Conservation (phyloP, 495 filamentous ascomycete genomes). For the Penicillium lividum region DNA sequence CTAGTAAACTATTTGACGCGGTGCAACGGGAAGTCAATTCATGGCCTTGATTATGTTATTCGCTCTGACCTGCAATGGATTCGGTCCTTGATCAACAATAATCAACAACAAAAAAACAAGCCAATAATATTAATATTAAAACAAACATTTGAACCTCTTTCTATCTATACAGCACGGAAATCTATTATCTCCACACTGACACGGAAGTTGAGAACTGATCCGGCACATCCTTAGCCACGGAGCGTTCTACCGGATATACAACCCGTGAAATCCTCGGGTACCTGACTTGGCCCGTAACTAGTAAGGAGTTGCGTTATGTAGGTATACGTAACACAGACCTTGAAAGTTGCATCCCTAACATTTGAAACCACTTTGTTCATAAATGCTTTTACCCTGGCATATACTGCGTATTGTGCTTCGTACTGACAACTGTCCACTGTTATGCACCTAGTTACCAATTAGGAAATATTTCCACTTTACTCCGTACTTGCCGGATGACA, state of each 20-base stretch:
- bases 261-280: constrained; percentile 23
- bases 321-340: constrained; percentile 12
- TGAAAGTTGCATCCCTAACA: neutral
- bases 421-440: neutral
- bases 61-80: neutral
- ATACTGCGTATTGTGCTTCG: neutral
- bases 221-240: constrained; percentile 3
- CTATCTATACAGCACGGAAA: too few relatives aligned
- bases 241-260: constrained; percentile 21
- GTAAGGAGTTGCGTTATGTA: neutral
- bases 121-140: neutral
- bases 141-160: neutral
- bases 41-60: neutral
- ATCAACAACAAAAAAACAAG: neutral
- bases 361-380: neutral
- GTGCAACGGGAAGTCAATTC: constrained; percentile 16
- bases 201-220: neutral
- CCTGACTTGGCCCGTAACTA: constrained; percentile 11
- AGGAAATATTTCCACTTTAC: neutral
- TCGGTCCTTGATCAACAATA: neutral
- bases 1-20: constrained; percentile 9
- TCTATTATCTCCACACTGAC: neutral
- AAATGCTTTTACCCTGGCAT: neutral
- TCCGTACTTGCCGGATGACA: neutral
- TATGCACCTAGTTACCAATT: neutral